phyloP scores from a whole-genome alignment of 78 protist species.

The Mastigamoeba balamuthi region DNA sequence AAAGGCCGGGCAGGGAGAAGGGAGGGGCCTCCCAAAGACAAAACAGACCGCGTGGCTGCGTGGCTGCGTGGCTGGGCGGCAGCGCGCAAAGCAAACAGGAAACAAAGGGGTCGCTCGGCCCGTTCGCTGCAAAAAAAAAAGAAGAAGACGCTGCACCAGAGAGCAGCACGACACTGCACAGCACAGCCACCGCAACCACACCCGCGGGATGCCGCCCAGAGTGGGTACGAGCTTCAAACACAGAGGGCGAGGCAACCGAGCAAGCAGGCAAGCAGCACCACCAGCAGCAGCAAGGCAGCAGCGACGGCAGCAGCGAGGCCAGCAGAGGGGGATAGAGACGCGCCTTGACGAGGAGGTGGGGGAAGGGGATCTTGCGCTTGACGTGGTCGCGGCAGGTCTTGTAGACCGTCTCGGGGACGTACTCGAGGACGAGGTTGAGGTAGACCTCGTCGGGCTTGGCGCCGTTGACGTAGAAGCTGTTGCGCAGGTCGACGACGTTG shows the following conservation, averaged over 20 bases:
- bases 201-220: no score
- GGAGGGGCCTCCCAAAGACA: no score
- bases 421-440: conserved; percentile 96
- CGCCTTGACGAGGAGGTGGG: conserved; percentile 77
- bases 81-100: no score
- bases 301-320: background rate
- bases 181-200: no score
- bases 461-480: conserved; percentile 82
- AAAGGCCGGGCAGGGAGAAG: no score
- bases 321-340: background rate
- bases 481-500: conserved; percentile 81
- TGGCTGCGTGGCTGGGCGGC: no score
- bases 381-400: conserved; percentile 61
- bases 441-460: conserved; percentile 82
- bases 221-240: no score
- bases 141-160: no score
- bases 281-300: background rate
- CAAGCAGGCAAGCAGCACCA: background rate
- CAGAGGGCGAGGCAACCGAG: background rate
- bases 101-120: no score
- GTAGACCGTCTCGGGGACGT: conserved; percentile 94
- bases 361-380: conserved; percentile 65
- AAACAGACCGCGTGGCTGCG: no score
- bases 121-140: no score
- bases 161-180: no score